These are phyloP conservation scores for Globisporangium nodosum DNA, from an alignment of 352 stramenopile genomes.

Conservation along the genomic window DNA sequence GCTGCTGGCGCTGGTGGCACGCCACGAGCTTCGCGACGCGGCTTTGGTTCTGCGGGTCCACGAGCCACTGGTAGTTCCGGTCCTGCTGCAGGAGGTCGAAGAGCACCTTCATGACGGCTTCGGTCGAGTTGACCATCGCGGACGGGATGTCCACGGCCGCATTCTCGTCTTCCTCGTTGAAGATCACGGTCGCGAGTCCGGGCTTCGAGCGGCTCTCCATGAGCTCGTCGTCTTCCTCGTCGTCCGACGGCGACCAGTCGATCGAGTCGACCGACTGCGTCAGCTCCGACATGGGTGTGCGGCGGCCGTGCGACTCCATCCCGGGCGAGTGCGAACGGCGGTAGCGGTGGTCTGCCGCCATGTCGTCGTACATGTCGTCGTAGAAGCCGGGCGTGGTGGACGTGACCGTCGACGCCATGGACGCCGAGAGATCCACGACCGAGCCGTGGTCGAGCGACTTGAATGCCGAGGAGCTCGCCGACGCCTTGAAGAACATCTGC, in stretches of 20 bases:
- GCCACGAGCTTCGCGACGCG: constrained; percentile 48
- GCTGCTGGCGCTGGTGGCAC: constrained; percentile 31
- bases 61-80: constrained; percentile 48
- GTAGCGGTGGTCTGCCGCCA: constrained; percentile 28
- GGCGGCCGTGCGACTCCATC: constrained; percentile 6
- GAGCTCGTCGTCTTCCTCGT: constrained; percentile 21
- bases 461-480: constrained; percentile 14
- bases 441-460: constrained; percentile 25
- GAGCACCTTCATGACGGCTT: constrained; percentile 57
- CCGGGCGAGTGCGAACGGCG: constrained; percentile 23
- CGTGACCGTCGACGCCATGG: constrained; percentile 60
- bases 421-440: constrained; percentile 50
- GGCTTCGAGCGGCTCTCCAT: constrained; percentile 4
- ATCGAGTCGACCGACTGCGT: constrained; percentile 38
- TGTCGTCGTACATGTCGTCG: constrained; percentile 59
- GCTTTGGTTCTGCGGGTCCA: constrained; percentile 38
- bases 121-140: constrained; percentile 24
- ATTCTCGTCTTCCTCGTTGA: neutral
- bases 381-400: constrained; percentile 39
- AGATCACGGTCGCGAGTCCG: neutral
- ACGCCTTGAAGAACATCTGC: constrained; percentile 5
- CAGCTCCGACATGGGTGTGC: constrained; percentile 15
- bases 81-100: constrained; percentile 59
- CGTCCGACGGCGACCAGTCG: constrained; percentile 37
- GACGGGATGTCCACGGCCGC: neutral